Evolutionary conservation across 2,329 filamentous ascomycete species (phyloP).

Genomic region (Geosmithia flava): DNA sequence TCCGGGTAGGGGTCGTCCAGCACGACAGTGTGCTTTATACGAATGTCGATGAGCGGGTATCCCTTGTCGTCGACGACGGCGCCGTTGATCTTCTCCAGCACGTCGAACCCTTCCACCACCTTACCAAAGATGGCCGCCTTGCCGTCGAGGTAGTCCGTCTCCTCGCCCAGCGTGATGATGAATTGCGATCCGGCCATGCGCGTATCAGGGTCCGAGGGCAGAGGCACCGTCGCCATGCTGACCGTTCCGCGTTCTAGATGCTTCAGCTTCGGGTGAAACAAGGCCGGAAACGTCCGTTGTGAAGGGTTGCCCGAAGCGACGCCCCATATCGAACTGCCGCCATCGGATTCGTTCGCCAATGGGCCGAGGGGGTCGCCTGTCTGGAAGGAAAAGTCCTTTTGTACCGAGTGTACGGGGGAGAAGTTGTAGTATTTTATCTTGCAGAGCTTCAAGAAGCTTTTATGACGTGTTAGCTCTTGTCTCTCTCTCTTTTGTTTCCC

Average conservation of each 20-base stretch:
- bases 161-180: conserved; percentile 79
- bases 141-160: conserved; percentile 81
- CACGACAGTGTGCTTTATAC: conserved; percentile 83
- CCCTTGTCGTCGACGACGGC: conserved; percentile 80
- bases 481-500: neutral
- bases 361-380: conserved; percentile 90
- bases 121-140: conserved; percentile 93
- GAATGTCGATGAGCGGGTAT: conserved; percentile 83
- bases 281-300: conserved; percentile 69
- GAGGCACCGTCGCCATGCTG: conserved; percentile 89
- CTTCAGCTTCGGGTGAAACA: conserved; percentile 77
- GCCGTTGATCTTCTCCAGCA: conserved; percentile 83
- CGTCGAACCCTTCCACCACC: conserved; percentile 92
- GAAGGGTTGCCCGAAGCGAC: conserved; percentile 53
- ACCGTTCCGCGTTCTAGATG: conserved; percentile 84
- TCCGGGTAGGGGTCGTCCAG: conserved; percentile 89
- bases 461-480: conserved; percentile 12
- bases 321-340: conserved; percentile 89
- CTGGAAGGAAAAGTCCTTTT: conserved; percentile 93
- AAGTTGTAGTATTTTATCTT: conserved; percentile 99
- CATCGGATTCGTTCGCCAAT: conserved; percentile 72
- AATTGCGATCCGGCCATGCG: conserved; percentile 86
- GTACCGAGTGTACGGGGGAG: conserved; percentile 79
- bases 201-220: conserved; percentile 63
- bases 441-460: conserved; percentile 94